Evolutionary conservation across 306 rosid species (phyloP), one percentile per base, ranked within the genome.

Genomic region (Inga oerstediana): DNA sequence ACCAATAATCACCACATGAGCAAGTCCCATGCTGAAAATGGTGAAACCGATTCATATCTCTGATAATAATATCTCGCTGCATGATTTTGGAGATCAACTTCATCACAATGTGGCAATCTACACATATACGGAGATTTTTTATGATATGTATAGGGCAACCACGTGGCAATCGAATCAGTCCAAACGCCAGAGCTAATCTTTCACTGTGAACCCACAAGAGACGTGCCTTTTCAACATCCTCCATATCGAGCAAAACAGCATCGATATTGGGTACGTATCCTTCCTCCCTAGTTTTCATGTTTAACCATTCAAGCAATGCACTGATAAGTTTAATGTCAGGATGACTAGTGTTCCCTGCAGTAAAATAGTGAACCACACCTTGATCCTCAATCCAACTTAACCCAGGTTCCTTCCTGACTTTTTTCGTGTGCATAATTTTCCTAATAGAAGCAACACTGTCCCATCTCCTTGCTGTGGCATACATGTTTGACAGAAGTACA

Each of bases 41-140:
- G 68, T 61, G 68, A 24, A 61, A 61, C 37, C 68, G 35, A 61
- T 61, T 61, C 34, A 61, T 61, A 61, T 61, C 68, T 61, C 68
- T 61, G 7, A 61, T 24, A 24, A 61, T 61, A 61, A 61, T 61
- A 61, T 61, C 68, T 61, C 68, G 68, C 35, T 4, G 68, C 68
- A 61, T 37, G 4, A 24, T 24, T 61, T 61, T 61, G 34, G 68
- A 61, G 35, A 61, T 24, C 35, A 61, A 24, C 68, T 61, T 61
- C 68, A 61, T 61, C 27, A 61, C 68, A 10, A 61, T 24, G 68
- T 61, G 68, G 35, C 68, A 61, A 24, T 61, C 68, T 61, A 61
- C 68, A 61, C 68, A 61, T 61, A 61, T 61, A 24, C 68, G 68
- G 37, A 61, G 68, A 24, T 61, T 61, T 61, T 61, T 61, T 10